Conservation (phyloP, 306 rosid genomes). For the Dryas alaskensis region DNA sequence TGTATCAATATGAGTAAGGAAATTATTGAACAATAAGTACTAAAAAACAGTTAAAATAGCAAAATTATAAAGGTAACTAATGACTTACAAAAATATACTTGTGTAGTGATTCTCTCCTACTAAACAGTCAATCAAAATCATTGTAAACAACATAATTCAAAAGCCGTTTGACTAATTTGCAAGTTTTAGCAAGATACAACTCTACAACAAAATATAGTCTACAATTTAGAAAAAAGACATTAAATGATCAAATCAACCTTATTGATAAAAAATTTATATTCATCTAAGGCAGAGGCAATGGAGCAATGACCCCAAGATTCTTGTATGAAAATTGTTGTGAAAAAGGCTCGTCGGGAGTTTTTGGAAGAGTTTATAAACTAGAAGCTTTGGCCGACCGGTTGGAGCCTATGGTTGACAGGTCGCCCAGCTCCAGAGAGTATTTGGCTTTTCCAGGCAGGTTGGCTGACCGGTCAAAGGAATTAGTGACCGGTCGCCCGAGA, state of each 20-base stretch:
- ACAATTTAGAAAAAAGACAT: conserved; percentile 37
- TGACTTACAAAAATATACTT: neutral
- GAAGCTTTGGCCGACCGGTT: no score
- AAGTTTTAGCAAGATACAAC: conserved; percentile 75
- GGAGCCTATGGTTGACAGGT: no score
- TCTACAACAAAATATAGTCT: conserved; percentile 83
- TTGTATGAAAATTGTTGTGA: neutral
- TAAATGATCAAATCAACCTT: conserved; percentile 15
- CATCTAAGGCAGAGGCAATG: neutral
- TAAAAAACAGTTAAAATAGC: neutral
- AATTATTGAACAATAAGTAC: neutral
- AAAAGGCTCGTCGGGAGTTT: no score
- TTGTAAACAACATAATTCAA: conserved; percentile 81
- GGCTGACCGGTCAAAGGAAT: no score
- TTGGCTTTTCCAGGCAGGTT: no score
- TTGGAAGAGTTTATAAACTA: no score
- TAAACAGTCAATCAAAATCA: neutral
- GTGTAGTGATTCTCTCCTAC: neutral
- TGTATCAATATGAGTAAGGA: conserved; percentile 22
- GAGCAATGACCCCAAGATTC: neutral
- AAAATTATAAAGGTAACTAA: neutral
- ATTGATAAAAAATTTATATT: neutral
- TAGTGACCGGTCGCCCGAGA: no score
- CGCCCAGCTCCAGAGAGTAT: no score
- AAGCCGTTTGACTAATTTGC: conserved; percentile 77